Percentiles rank a stretch among this genome's conserved stretches.
Conservation (phyloP, 2,329 filamentous ascomycete genomes). For the Calonectria pteridis region DNA sequence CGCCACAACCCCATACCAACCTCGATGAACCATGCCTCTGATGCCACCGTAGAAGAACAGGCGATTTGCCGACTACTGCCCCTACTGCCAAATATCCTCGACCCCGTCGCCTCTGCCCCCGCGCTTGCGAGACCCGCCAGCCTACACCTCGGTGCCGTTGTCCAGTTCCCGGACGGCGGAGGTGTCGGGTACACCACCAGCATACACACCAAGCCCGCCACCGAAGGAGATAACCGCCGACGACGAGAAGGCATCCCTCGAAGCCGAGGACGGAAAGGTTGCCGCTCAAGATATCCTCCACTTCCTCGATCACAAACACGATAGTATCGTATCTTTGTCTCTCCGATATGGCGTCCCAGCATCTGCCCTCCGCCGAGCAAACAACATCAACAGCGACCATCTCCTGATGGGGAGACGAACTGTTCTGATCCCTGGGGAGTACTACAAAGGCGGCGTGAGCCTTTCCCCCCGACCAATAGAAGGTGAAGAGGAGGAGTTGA, state of each 20-base stretch:
- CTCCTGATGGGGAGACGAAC: constrained; percentile 77
- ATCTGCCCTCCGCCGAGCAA: constrained; percentile 71
- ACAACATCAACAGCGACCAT: constrained; percentile 79
- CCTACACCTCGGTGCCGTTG: constrained; percentile 63
- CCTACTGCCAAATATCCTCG: constrained; percentile 81
- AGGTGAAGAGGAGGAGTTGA: constrained; percentile 78
- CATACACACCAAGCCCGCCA: constrained; percentile 49
- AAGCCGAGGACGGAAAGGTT: constrained; percentile 48
- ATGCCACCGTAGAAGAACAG: constrained; percentile 66
- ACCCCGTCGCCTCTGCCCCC: constrained; percentile 69
- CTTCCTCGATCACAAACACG: constrained; percentile 77
- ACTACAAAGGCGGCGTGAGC: constrained; percentile 75
- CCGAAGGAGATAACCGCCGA: constrained; percentile 10
- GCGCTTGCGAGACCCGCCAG: constrained; percentile 76
- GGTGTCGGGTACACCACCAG: constrained; percentile 51
- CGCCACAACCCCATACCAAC: background rate
- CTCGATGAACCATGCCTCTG: constrained; percentile 17
- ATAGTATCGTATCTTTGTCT: constrained; percentile 76
- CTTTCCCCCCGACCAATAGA: constrained; percentile 79
- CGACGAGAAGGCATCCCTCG: constrained; percentile 43
- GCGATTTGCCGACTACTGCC: constrained; percentile 76
- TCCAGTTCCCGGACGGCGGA: constrained; percentile 40
- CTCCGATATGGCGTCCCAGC: constrained; percentile 79
- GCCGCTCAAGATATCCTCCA: constrained; percentile 76
- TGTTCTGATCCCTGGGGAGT: constrained; percentile 77